Conservation (phyloP, 495 filamentous ascomycete genomes). For the Aspergillus egyptiacus region DNA sequence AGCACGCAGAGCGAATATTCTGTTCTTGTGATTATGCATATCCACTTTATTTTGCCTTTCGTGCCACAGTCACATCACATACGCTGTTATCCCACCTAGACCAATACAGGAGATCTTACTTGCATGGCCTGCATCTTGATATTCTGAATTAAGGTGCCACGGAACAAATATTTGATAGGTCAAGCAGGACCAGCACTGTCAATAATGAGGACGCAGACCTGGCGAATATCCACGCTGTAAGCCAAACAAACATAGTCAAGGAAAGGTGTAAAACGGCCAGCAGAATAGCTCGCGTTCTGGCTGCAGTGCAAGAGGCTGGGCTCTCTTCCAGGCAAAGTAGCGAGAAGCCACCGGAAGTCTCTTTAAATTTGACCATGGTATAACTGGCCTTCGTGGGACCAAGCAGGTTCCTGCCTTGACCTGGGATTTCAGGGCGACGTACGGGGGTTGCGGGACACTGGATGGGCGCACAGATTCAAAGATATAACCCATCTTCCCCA, state of each 20-base stretch:
- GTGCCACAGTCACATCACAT: constrained; percentile 2
- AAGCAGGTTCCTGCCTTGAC: too few relatives aligned
- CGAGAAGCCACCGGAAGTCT: too few relatives aligned
- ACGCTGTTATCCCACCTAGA: constrained; percentile 11
- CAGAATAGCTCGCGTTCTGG: too few relatives aligned
- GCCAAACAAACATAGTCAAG: background rate
- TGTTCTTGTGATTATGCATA: constrained; percentile 29
- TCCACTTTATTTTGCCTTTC: constrained; percentile 17
- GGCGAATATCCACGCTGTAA: background rate
- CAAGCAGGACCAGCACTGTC: background rate
- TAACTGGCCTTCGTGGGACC: too few relatives aligned
- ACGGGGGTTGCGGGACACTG: too few relatives aligned
- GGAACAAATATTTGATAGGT: background rate
- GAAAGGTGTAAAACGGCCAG: too few relatives aligned
- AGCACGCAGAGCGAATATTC: constrained; percentile 41
- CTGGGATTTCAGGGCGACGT: too few relatives aligned
- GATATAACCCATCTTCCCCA: constrained; percentile 58
- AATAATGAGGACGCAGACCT: background rate
- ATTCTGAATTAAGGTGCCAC: background rate
- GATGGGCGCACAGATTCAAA: constrained; percentile 46
- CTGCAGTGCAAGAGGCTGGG: too few relatives aligned
- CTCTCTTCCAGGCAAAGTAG: too few relatives aligned
- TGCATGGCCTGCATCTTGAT: background rate
- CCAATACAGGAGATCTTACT: constrained; percentile 8
- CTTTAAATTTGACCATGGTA: too few relatives aligned